Evolutionary conservation across 768 basidiomycete species (phyloP).

Genomic region (Tulasnella calospora): DNA sequence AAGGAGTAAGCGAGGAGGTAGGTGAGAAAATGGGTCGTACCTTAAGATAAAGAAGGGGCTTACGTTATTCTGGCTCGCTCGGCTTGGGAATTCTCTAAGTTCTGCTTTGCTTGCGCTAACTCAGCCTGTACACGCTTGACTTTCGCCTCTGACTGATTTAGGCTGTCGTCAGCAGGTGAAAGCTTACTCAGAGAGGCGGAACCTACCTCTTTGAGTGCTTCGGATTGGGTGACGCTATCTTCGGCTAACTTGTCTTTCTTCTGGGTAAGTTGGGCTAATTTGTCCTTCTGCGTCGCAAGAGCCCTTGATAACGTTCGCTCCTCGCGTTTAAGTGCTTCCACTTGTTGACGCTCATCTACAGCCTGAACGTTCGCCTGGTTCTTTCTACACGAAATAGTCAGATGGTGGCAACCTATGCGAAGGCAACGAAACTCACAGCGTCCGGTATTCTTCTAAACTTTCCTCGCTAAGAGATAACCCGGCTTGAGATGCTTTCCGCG

Average conservation of each 20-base stretch:
- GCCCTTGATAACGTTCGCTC: conserved; percentile 67
- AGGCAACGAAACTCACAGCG: conserved; percentile 50
- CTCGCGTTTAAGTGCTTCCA: conserved; percentile 76
- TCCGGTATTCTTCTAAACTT: conserved; percentile 80
- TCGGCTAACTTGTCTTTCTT: conserved; percentile 53
- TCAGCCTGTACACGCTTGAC: conserved; percentile 54
- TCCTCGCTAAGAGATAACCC: conserved; percentile 78
- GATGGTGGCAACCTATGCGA: not conserved
- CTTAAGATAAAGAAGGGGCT: conserved; percentile 31
- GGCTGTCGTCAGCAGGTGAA: not conserved
- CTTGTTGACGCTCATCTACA: conserved; percentile 78
- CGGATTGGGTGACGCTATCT: conserved; percentile 48
- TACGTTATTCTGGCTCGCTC: conserved; percentile 78
- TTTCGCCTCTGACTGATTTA: conserved; percentile 45
- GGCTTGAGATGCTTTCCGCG: conserved; percentile 62
- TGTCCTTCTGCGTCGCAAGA: conserved; percentile 61
- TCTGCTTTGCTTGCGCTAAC: conserved; percentile 61
- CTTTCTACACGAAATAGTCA: conserved; percentile 50
- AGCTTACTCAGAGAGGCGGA: not conserved
- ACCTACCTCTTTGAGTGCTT: conserved; percentile 57
- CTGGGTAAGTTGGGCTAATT: conserved; percentile 58
- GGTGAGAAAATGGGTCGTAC: not conserved
- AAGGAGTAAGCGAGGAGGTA: not conserved
- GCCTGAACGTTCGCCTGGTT: conserved; percentile 71
- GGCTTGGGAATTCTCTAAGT: conserved; percentile 78